Base-by-base conservation (phyloP, 441 rosid genomes). In the Arabidopsis lyrata region DNA sequence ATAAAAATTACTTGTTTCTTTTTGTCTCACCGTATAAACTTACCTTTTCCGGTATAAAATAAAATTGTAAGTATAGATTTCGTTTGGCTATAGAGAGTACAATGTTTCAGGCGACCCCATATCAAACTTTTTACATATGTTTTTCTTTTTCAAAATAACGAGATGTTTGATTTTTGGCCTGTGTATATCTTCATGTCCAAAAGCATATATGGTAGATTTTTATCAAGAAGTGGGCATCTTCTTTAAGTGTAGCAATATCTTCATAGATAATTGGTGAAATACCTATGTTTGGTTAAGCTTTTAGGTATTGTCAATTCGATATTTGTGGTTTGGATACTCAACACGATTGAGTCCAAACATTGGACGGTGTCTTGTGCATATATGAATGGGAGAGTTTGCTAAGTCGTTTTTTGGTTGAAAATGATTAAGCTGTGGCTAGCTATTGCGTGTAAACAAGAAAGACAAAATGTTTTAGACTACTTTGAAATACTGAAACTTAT, bases 81-180 rank as follows among this genome's bases (percentile, higher is more conserved):
- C 32, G 53, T 54, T 47, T 53, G 10, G 49, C 59, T 24, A 61
- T 22, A 67, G 31, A 27, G 29, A 24, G 4, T 67, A 41, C 15
- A 60, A 60, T 63, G 64, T 54, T 45, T 68, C 57, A 68, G 34
- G 45, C 47, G 67, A 74, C 56, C 55, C 67, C 62, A 66, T 74
- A 32, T 49, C 24, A 16, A 27, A 31, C 29, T 14, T 57, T 29
- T 9, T 34, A 31, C 7, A 41, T 11, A 52, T 67, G 48, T 38
- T 50, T 39, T 24, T 34, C 0, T 1, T 59, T 41, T 63, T 4
- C 55, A 50, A 14, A 29, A 49, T 5, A 29, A 49, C 27, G 14
- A 59, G 53, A n/a, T 29, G 22, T 74, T 32, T 67, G 39, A 8
- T 59, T 41, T 29, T 39, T 58, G 58, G 60, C 20, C 0, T 14